Percentiles rank a stretch among this genome's conserved stretches.
These are phyloP conservation scores for Aspergillus aculeatus DNA, from an alignment of 2,329 filamentous ascomycete genomes.

Conservation along the genomic window DNA sequence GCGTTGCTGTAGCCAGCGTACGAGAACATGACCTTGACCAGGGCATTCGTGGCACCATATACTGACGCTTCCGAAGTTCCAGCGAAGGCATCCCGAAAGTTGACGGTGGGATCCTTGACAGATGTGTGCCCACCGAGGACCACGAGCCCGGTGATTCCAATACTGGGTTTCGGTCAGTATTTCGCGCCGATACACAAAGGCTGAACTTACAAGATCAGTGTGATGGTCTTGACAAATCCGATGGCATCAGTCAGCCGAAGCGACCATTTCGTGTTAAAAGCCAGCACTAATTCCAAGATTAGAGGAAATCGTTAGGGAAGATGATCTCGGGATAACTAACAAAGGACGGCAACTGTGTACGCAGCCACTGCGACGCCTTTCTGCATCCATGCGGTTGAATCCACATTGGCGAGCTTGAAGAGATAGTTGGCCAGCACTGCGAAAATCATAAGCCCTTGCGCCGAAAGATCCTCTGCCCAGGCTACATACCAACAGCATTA, in stretches of 20 bases:
- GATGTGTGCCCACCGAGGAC: slow-evolving; percentile 58
- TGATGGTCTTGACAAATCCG: slow-evolving; percentile 60
- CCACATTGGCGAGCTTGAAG: slow-evolving; percentile 55
- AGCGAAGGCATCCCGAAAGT: slow-evolving; percentile 57
- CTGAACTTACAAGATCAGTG: slow-evolving; percentile 55
- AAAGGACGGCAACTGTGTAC: slow-evolving; percentile 59
- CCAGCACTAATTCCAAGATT: slow-evolving; percentile 37
- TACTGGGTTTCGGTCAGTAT: slow-evolving; percentile 27
- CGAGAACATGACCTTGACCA: slow-evolving; percentile 60
- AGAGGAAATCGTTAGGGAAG: neutral
- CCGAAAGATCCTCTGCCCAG: slow-evolving; percentile 21
- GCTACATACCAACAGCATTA: slow-evolving; percentile 55
- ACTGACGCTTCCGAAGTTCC: slow-evolving; percentile 46
- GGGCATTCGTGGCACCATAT: slow-evolving; percentile 55
- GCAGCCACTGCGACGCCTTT: slow-evolving; percentile 66
- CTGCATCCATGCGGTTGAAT: slow-evolving; percentile 60
- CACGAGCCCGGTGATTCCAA: slow-evolving; percentile 61
- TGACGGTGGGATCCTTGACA: slow-evolving; percentile 52
- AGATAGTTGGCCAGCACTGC: slow-evolving; percentile 62
- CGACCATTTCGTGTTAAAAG: slow-evolving; percentile 59
- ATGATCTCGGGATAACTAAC: slow-evolving; percentile 39
- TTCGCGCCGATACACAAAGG: neutral
- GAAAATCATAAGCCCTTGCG: neutral
- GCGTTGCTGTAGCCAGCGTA: slow-evolving; percentile 60
- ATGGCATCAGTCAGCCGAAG: slow-evolving; percentile 57